A percentile compares a stretch with the other conserved stretches of the same genome.
Conservation (phyloP, 768 basidiomycete genomes). For the Suillus subalutaceus region DNA sequence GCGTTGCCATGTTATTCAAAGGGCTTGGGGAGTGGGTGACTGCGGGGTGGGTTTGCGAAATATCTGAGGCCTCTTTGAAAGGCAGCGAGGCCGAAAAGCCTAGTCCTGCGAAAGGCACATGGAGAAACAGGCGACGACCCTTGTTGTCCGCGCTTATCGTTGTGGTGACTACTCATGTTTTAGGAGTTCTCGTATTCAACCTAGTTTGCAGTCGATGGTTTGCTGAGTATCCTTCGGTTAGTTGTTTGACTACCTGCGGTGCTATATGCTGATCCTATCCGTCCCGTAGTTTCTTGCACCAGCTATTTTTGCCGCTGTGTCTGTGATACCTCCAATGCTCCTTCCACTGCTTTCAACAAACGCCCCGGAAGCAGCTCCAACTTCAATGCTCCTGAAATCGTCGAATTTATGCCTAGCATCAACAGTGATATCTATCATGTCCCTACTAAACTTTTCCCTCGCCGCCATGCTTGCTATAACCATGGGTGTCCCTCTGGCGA, state of each 20-base stretch:
- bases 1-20: conserved; percentile 82
- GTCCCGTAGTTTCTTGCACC: conserved; percentile 25
- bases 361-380: conserved; percentile 36
- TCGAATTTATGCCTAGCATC: conserved; percentile 85
- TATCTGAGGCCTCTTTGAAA: conserved; percentile 10
- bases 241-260: conserved; percentile 12
- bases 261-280: not conserved
- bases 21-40: conserved; percentile 77
- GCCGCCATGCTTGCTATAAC: conserved; percentile 70
- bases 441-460: conserved; percentile 92
- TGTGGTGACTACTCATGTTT: conserved; percentile 56
- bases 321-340: conserved; percentile 36
- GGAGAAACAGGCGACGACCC: conserved; percentile 55
- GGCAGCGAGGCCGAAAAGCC: conserved; percentile 16
- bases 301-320: conserved; percentile 33
- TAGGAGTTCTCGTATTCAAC: conserved; percentile 56
- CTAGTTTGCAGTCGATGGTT: conserved; percentile 50
- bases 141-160: conserved; percentile 56
- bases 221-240: conserved; percentile 44
- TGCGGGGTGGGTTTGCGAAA: conserved; percentile 53
- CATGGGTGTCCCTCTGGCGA: conserved; percentile 66
- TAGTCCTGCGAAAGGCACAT: conserved; percentile 27
- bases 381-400: conserved; percentile 61
- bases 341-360: conserved; percentile 32
- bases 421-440: conserved; percentile 80